These are phyloP conservation scores for Blastosporella zonata DNA, from an alignment of 1,284 basidiomycete genomes.

Conservation along the genomic window DNA sequence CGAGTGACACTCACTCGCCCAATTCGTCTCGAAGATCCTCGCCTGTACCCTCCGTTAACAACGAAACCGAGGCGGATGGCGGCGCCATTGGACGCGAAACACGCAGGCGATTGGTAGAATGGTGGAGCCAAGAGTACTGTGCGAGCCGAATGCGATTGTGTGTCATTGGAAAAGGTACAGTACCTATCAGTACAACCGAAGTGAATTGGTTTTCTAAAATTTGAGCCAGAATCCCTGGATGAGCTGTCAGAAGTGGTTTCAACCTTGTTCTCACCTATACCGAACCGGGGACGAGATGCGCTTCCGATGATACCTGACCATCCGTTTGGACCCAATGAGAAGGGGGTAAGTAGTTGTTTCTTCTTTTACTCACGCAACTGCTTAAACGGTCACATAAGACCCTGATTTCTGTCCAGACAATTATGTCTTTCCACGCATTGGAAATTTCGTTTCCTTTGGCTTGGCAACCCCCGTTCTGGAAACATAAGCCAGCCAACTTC, in stretches of 20 bases:
- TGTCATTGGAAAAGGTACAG: conserved; percentile 82
- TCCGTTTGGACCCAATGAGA: conserved; percentile 72
- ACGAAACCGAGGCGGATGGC: conserved; percentile 68
- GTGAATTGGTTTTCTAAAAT: not conserved
- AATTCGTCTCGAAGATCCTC: conserved; percentile 57
- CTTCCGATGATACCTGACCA: conserved; percentile 72
- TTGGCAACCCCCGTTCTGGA: conserved; percentile 80
- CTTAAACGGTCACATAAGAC: conserved; percentile 45
- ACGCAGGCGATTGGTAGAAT: conserved; percentile 87
- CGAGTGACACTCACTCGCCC: conserved; percentile 41
- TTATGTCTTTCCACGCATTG: conserved; percentile 86
- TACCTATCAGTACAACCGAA: not conserved
- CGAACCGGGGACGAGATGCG: conserved; percentile 66
- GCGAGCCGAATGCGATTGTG: conserved; percentile 93
- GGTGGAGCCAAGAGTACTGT: conserved; percentile 94
- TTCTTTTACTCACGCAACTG: conserved; percentile 1
- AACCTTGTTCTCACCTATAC: conserved; percentile 74
- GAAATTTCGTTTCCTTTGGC: conserved; percentile 89
- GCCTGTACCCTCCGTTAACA: conserved; percentile 55
- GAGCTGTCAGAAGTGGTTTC: conserved; percentile 72
- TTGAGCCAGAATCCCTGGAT: conserved; percentile 77
- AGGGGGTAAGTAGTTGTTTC: conserved; percentile 57
- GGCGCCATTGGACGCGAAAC: conserved; percentile 83
- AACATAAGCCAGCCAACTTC: conserved; percentile 80
- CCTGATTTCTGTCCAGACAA: conserved; percentile 83